These are phyloP conservation scores for Dactylellina cionopaga DNA, from an alignment of 2,329 filamentous ascomycete genomes.

Conservation along the genomic window DNA sequence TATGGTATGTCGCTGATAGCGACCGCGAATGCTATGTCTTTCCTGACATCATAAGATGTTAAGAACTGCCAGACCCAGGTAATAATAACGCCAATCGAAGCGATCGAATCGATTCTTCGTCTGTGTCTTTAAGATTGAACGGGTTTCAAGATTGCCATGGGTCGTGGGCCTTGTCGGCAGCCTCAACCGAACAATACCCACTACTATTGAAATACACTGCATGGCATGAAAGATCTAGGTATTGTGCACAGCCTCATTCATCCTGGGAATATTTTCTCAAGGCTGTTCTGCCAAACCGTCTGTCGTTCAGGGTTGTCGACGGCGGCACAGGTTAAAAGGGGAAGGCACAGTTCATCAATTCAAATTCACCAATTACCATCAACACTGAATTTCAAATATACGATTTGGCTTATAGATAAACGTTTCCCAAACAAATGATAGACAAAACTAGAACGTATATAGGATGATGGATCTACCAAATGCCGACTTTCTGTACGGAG, in stretches of 20 bases:
- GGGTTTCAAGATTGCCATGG: slow-evolving; percentile 35
- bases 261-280: not conserved
- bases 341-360: not conserved
- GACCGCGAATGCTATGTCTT: too few species aligned
- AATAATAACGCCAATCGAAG: too few species aligned
- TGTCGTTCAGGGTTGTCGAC: not conserved
- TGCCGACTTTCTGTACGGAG: too few species aligned
- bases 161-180: slow-evolving; percentile 17
- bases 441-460: too few species aligned
- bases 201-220: not conserved
- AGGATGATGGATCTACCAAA: too few species aligned
- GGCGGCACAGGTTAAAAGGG: not conserved
- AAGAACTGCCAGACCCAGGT: too few species aligned
- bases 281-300: not conserved
- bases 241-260: slow-evolving; percentile 29
- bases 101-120: not conserved
- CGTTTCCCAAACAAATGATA: too few species aligned
- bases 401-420: too few species aligned
- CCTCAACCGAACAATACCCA: slow-evolving; percentile 15
- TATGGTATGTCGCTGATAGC: too few species aligned
- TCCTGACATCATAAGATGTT: too few species aligned
- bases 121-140: slow-evolving; percentile 22
- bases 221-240: not conserved
- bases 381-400: too few species aligned
- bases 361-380: too few species aligned